Evolutionary conservation across 2,329 filamentous ascomycete species (phyloP).

Genomic region (Knufia fluminis): DNA sequence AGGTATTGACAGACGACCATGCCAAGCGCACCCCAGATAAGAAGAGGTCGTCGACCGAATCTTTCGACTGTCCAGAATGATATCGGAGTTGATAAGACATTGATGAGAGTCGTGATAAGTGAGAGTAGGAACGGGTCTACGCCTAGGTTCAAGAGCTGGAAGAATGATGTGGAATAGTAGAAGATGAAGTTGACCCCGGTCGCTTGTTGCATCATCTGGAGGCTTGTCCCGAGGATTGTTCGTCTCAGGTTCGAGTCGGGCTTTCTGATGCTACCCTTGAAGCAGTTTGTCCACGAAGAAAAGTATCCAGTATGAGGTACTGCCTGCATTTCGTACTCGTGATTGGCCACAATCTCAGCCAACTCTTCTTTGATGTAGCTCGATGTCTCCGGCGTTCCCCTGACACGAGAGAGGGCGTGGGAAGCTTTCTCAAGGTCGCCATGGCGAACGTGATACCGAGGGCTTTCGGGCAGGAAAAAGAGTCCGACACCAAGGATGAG

Average conservation of each 20-base stretch:
- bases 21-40: constrained; percentile 67
- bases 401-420: constrained; percentile 51
- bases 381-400: constrained; percentile 62
- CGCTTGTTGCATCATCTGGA: constrained; percentile 40
- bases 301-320: constrained; percentile 58
- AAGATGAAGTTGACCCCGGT: constrained; percentile 42
- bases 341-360: constrained; percentile 77
- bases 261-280: constrained; percentile 34
- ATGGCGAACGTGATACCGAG: constrained; percentile 48
- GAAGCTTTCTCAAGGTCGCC: constrained; percentile 58
- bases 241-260: constrained; percentile 18
- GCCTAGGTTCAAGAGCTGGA: constrained; percentile 27
- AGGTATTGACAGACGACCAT: constrained; percentile 85
- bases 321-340: constrained; percentile 67
- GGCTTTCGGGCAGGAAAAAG: constrained; percentile 52
- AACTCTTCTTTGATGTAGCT: constrained; percentile 69
- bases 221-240: constrained; percentile 34
- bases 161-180: constrained; percentile 35
- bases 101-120: constrained; percentile 45
- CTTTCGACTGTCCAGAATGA: constrained; percentile 78
- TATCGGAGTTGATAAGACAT: constrained; percentile 43
- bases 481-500: constrained; percentile 46
- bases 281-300: constrained; percentile 57
- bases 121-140: constrained; percentile 42
- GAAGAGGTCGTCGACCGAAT: constrained; percentile 68